Conservation (phyloP, 2,329 filamentous ascomycete species). For the Hirsutella thompsonii region DNA sequence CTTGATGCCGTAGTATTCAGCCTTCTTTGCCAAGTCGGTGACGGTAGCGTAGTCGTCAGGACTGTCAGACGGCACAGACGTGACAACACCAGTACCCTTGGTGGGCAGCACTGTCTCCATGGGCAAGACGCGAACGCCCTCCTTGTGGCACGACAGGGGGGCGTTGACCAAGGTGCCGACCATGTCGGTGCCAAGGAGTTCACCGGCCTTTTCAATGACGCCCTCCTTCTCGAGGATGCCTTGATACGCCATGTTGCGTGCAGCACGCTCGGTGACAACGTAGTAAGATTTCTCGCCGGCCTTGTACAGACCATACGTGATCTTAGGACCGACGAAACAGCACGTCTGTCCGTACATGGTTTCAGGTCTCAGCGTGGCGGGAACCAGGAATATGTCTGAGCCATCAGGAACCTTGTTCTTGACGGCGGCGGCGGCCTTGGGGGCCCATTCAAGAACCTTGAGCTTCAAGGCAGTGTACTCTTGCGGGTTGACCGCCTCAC, state of each 20-base stretch:
- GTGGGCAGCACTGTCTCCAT: constrained; percentile 89
- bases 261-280: constrained; percentile 71
- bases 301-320: constrained; percentile 82
- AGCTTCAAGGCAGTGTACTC: constrained; percentile 91
- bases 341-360: constrained; percentile 98
- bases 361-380: constrained; percentile 85
- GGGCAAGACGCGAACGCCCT: constrained; percentile 77
- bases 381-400: constrained; percentile 76
- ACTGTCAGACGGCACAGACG: constrained; percentile 88
- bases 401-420: constrained; percentile 66
- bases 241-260: constrained; percentile 95
- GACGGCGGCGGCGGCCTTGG: constrained; percentile 57
- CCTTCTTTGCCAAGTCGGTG: constrained; percentile 81
- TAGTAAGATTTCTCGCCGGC: constrained; percentile 68
- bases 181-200: constrained; percentile 65
- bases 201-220: constrained; percentile 58
- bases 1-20: constrained; percentile 90
- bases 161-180: constrained; percentile 84
- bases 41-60: constrained; percentile 88
- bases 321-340: constrained; percentile 86
- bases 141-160: constrained; percentile 72
- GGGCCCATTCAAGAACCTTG: constrained; percentile 80
- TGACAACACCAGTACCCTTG: constrained; percentile 95
- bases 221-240: constrained; percentile 70
- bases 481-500: constrained; percentile 53